Percentiles rank a stretch among this genome's conserved stretches.
Evolutionary conservation across 352 stramenopile species (phyloP).

Genomic region (Pseudoperonospora humuli): DNA sequence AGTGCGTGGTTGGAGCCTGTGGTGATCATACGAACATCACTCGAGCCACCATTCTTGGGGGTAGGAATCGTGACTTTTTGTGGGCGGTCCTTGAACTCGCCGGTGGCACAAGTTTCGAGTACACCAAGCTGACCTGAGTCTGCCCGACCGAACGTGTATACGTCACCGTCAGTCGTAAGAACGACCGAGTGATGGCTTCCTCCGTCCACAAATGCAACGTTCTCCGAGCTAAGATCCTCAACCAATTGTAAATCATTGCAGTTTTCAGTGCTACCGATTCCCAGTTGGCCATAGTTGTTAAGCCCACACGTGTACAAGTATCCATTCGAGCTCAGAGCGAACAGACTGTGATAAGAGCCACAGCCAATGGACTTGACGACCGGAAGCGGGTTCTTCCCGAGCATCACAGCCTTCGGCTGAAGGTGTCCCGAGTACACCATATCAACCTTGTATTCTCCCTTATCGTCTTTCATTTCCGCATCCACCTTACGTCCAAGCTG

Average conservation of each 20-base stretch:
- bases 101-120: slow-evolving; percentile 60
- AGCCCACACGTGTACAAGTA: slow-evolving; percentile 90
- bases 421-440: slow-evolving; percentile 80
- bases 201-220: slow-evolving; percentile 71
- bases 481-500: slow-evolving; percentile 68
- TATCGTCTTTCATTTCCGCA: slow-evolving; percentile 52
- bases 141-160: slow-evolving; percentile 90
- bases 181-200: slow-evolving; percentile 91
- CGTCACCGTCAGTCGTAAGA: slow-evolving; percentile 74
- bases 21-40: slow-evolving; percentile 39
- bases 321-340: slow-evolving; percentile 50
- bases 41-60: slow-evolving; percentile 20
- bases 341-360: slow-evolving; percentile 84
- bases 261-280: slow-evolving; percentile 85
- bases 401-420: slow-evolving; percentile 55
- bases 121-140: slow-evolving; percentile 92
- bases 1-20: slow-evolving; percentile 87
- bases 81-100: slow-evolving; percentile 73
- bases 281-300: slow-evolving; percentile 97
- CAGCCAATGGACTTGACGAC: slow-evolving; percentile 78
- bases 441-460: slow-evolving; percentile 64
- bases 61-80: slow-evolving; percentile 54
- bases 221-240: slow-evolving; percentile 57
- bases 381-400: slow-evolving; percentile 42
- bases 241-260: slow-evolving; percentile 60